Conservation (phyloP, 495 filamentous ascomycete genomes). For the Talaromyces adpressus region DNA sequence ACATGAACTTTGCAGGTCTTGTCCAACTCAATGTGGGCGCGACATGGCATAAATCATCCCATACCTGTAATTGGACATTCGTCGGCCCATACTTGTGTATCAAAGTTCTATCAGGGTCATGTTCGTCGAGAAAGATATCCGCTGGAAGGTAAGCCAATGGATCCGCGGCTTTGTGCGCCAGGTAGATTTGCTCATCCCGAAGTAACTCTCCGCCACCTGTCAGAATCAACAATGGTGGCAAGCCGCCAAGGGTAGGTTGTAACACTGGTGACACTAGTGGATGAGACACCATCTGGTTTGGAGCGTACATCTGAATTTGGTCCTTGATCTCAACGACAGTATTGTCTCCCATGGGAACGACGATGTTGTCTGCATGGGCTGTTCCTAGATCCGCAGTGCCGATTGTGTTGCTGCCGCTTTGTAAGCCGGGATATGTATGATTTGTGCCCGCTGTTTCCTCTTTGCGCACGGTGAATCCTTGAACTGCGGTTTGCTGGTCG, state of each 20-base stretch:
- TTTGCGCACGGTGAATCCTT: constrained; percentile 33
- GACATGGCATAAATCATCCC: constrained; percentile 92
- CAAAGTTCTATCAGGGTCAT: constrained; percentile 45
- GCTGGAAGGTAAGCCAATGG: constrained; percentile 66
- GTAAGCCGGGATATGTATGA: constrained; percentile 29
- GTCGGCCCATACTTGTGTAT: constrained; percentile 68
- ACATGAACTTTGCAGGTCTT: constrained; percentile 92
- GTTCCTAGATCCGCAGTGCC: constrained; percentile 15
- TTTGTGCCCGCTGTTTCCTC: constrained; percentile 13
- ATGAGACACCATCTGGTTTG: constrained; percentile 78
- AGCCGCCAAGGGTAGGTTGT: constrained; percentile 78
- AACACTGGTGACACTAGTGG: constrained; percentile 84
- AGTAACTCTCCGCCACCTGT: constrained; percentile 84
- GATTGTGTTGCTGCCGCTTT: constrained; percentile 17
- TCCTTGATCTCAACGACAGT: constrained; percentile 68
- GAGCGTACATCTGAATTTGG: constrained; percentile 92
- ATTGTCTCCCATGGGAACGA: constrained; percentile 64
- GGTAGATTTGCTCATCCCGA: constrained; percentile 88
- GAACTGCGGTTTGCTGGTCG: constrained; percentile 27
- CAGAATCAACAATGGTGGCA: constrained; percentile 80
- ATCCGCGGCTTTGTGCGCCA: constrained; percentile 89
- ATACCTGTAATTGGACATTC: constrained; percentile 91
- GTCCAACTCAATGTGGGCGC: constrained; percentile 87
- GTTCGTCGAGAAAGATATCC: constrained; percentile 56
- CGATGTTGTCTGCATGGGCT: constrained; percentile 31